Evolutionary conservation across 257 asterid genomes (phyloP), one percentile per base, ranked within the genome.

Genomic region (Jaltomata sinuosa): DNA sequence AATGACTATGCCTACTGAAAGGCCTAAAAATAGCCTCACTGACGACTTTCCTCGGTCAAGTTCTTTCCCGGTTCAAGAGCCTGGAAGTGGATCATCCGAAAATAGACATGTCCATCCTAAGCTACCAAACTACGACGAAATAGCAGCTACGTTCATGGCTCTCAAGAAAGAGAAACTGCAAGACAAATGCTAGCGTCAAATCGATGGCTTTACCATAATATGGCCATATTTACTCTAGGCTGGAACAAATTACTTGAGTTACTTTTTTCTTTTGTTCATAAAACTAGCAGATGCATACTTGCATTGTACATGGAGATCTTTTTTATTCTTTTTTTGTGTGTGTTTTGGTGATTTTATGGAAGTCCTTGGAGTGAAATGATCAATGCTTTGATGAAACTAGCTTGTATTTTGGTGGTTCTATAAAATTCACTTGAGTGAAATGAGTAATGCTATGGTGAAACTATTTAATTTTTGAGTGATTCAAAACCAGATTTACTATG

Each of bases 71-170:
- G 71, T 88, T 15, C 81, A 83, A 21, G 84, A 85, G 18, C 53
- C 45, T 40, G 89, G 50, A 11, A 40, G 18, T 77, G 42, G 29
- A 40, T 61, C 61, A 59, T 72, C 84, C 65, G 76, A 86, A 36
- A 83, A 87, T 65, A 82, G 87, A 21, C 95, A 94, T 88, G 90
- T 94, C 83, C 99, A 95, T 85, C 99, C 99, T 8, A 95, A 95
- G 90, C 96, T 95, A 16, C 99, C 99, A 4, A 94, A 95, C 80
- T 95, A 95, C 36, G 98, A 95, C 67, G 97, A 94, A 69, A 85
- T 95, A 50, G 91, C 92, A 19, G 93, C 93, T 1, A 93, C 85
- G 85, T 95, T 95, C 87, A 85, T 72, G 88, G 93, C 90, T 68
- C 91, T 95, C 81, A 95, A 95, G 91, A 91, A 84, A 79, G 91